Conservation (phyloP, 331 rosid species). For the Rhamnella rubrinervis region DNA sequence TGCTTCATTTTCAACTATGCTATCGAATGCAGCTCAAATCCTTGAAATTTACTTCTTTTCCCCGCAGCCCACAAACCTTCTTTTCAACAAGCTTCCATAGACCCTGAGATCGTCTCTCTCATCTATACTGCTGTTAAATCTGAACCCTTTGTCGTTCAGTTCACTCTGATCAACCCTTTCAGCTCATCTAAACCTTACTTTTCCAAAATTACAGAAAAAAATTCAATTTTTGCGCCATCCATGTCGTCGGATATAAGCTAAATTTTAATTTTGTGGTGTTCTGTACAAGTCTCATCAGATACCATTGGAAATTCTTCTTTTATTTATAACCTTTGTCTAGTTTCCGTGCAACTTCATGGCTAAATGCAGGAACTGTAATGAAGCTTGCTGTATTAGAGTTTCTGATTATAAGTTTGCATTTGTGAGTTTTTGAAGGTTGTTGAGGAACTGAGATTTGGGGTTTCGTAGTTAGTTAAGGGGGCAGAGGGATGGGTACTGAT, state of each 20-base stretch:
- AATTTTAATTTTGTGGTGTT: conserved; percentile 10
- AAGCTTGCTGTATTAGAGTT: neutral
- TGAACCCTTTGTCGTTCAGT: neutral
- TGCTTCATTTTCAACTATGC: conserved; percentile 25
- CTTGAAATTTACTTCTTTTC: conserved; percentile 29
- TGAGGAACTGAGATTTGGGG: conserved; percentile 4
- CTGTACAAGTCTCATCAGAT: neutral
- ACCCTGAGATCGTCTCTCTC: conserved; percentile 15
- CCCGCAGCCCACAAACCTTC: conserved; percentile 17
- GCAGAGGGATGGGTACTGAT: conserved; percentile 80
- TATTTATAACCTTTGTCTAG: neutral
- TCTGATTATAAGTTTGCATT: neutral
- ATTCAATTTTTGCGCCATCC: conserved; percentile 32
- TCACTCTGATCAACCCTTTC: neutral
- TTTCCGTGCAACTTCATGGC: conserved; percentile 27
- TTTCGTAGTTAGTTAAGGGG: conserved; percentile 19
- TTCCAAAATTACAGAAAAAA: neutral
- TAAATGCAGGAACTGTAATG: conserved; percentile 14
- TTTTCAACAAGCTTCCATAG: conserved; percentile 11
- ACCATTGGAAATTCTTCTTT: neutral
- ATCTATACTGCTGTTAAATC: conserved; percentile 1
- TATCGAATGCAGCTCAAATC: conserved; percentile 35
- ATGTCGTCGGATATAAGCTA: conserved; percentile 95
- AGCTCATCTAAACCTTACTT: neutral
- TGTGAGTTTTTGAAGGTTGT: conserved; percentile 13